Percentiles rank a stretch among this genome's conserved stretches.
phyloP scores from a whole-genome alignment of 1,284 basidiomycete genomes.

The Phellinidium pouzarii region DNA sequence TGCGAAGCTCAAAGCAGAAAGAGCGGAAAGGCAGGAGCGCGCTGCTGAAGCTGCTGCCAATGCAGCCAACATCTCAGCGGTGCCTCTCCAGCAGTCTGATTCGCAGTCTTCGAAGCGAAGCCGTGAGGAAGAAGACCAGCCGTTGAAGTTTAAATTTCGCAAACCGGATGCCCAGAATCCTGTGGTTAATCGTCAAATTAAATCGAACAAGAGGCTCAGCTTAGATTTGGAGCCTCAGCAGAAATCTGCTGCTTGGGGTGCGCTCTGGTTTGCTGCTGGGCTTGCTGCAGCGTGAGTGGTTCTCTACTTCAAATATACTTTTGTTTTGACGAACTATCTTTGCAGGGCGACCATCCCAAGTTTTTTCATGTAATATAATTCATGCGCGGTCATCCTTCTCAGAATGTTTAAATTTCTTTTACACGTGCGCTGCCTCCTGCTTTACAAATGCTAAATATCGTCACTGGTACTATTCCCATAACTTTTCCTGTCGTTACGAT shows the following conservation, averaged over 20 bases:
- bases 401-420: neutral
- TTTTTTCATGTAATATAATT: constrained; percentile 15
- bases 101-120: constrained; percentile 35
- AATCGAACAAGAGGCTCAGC: constrained; percentile 55
- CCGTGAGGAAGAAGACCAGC: constrained; percentile 48
- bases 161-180: constrained; percentile 41
- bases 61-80: constrained; percentile 10
- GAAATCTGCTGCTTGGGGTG: constrained; percentile 69
- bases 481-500: neutral
- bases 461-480: neutral
- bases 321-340: neutral
- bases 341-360: constrained; percentile 16
- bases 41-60: constrained; percentile 23
- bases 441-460: neutral
- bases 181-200: constrained; percentile 50
- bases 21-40: constrained; percentile 28
- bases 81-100: constrained; percentile 13
- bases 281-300: constrained; percentile 60
- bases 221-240: constrained; percentile 52
- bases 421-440: constrained; percentile 2
- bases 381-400: neutral
- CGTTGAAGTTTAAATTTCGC: constrained; percentile 54
- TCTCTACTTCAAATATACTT: neutral
- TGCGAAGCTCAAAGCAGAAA: constrained; percentile 52
- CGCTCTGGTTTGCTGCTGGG: constrained; percentile 66